Evolutionary conservation across 441 rosid species (phyloP).

Genomic region (Metrosideros polymorpha): DNA sequence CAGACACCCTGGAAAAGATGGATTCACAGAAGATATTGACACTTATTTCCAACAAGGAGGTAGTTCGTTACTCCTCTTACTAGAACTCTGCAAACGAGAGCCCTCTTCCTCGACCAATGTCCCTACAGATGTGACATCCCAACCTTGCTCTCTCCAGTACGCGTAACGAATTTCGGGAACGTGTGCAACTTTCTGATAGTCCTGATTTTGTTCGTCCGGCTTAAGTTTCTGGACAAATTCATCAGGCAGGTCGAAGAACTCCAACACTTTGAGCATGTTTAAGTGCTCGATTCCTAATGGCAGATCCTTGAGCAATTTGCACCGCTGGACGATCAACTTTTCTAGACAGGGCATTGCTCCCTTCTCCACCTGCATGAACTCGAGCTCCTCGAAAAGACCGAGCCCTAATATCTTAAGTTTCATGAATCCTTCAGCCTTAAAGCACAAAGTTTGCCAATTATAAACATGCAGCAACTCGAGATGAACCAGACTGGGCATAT

Average conservation of each 20-base stretch:
- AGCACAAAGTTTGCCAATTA: background rate
- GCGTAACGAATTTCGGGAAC: background rate
- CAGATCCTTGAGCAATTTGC: background rate
- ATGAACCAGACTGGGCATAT: background rate
- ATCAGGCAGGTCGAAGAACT: background rate
- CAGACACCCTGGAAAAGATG: background rate
- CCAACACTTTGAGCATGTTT: background rate
- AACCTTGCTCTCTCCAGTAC: background rate
- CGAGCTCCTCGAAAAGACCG: background rate
- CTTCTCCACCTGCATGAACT: background rate
- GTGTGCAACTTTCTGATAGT: background rate
- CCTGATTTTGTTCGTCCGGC: background rate
- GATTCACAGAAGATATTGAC: background rate
- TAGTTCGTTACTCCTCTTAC: background rate
- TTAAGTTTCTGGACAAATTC: background rate
- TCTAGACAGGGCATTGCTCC: background rate
- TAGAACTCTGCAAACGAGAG: background rate
- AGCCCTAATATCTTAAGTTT: background rate
- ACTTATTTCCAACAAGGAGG: background rate
- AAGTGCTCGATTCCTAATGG: background rate
- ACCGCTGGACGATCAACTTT: background rate
- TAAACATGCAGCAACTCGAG: constrained; percentile 2
- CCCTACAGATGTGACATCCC: background rate
- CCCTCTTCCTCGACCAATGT: background rate
- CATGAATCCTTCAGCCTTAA: background rate